Conservation (phyloP, 2,329 filamentous ascomycete species). For the Nothopassalora personata region DNA sequence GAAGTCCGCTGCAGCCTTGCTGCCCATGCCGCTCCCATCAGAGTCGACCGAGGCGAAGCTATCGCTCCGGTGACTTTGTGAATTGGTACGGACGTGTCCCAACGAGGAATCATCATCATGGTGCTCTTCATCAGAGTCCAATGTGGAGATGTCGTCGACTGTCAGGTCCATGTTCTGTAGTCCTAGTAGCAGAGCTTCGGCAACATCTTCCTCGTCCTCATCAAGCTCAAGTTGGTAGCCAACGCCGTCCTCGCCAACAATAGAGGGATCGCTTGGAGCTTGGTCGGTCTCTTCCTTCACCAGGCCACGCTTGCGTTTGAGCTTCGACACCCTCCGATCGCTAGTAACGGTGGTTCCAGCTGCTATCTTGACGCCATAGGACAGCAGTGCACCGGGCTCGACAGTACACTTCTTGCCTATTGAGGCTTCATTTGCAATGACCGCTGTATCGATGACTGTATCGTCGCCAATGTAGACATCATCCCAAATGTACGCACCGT, state of each 20-base stretch:
- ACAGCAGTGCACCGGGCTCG: slow-evolving; percentile 69
- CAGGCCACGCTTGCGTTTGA: slow-evolving; percentile 43
- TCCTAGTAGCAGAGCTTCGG: slow-evolving; percentile 35
- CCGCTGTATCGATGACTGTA: slow-evolving; percentile 62
- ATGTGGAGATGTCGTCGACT: slow-evolving; percentile 52
- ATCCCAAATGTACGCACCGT: slow-evolving; percentile 84
- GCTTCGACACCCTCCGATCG: slow-evolving; percentile 42
- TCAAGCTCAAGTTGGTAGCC: slow-evolving; percentile 58
- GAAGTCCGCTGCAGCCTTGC: slow-evolving; percentile 57
- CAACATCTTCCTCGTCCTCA: slow-evolving; percentile 56
- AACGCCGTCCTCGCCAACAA: slow-evolving; percentile 56
- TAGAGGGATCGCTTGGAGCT: slow-evolving; percentile 40
- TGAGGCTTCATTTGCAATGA: slow-evolving; percentile 67
- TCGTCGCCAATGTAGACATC: slow-evolving; percentile 71
- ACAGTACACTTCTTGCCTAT: slow-evolving; percentile 68
- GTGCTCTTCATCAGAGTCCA: slow-evolving; percentile 48
- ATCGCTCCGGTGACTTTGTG: slow-evolving; percentile 25
- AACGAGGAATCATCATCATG: slow-evolving; percentile 40
- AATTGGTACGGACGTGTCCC: slow-evolving; percentile 35
- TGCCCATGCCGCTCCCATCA: slow-evolving; percentile 47
- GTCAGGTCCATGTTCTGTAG: slow-evolving; percentile 44
- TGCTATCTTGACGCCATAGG: slow-evolving; percentile 68
- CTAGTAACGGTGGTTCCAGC: slow-evolving; percentile 50
- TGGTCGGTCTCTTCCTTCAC: slow-evolving; percentile 35
- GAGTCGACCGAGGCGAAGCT: slow-evolving; percentile 53